Evolutionary conservation across 306 rosid genomes (phyloP).

Genomic region (Herpetospermum pedunculosum): DNA sequence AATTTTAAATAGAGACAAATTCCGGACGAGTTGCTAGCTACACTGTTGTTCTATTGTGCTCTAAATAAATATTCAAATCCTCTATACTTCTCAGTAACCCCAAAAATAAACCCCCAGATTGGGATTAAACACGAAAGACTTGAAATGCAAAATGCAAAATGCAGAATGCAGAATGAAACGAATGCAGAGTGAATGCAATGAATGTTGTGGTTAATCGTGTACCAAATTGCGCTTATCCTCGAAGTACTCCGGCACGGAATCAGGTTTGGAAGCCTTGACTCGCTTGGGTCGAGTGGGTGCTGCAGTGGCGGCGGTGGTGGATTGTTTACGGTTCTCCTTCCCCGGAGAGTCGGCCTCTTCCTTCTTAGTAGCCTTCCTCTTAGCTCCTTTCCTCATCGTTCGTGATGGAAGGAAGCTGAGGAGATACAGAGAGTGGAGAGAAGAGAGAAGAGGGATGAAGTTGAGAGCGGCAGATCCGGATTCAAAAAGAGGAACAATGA

Average conservation of each 20-base stretch:
- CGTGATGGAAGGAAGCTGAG: background rate
- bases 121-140: background rate
- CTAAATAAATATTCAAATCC: background rate
- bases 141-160: background rate
- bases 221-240: conserved; percentile 32
- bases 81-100: background rate
- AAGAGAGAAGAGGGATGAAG: background rate
- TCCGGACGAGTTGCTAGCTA: background rate
- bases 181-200: background rate
- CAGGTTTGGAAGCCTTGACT: conserved; percentile 29
- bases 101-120: background rate
- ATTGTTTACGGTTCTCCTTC: conserved; percentile 13
- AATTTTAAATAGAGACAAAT: background rate
- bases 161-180: background rate
- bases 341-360: conserved; percentile 19
- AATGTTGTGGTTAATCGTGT: background rate
- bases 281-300: conserved; percentile 40
- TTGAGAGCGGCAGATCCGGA: conserved; percentile 12
- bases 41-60: background rate
- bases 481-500: conserved; percentile 17
- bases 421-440: background rate
- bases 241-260: conserved; percentile 23
- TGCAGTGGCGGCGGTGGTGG: background rate
- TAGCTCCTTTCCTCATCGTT: conserved; percentile 41
- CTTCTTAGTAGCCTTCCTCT: conserved; percentile 30